A percentile compares a stretch with the other conserved stretches of the same genome.
phyloP scores from a whole-genome alignment of 2,329 filamentous ascomycete species.

The Domatiomyces catenatus region DNA sequence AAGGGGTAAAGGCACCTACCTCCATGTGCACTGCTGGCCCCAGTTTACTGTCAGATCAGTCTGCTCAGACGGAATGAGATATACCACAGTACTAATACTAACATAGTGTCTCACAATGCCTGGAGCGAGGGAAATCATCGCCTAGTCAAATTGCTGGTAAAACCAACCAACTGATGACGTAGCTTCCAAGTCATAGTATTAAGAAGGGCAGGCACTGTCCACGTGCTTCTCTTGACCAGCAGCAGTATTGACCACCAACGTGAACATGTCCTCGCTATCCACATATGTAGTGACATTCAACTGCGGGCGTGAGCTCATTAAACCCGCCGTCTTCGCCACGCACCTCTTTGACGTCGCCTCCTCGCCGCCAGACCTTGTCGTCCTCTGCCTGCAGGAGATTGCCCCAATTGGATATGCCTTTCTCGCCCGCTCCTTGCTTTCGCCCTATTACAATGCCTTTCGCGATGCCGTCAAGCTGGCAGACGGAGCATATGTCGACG shows the following conservation, averaged over 20 bases:
- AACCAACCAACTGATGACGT: too few species aligned
- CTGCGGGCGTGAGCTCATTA: conserved; percentile 57
- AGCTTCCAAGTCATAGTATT: too few species aligned
- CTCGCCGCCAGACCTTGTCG: conserved; percentile 51
- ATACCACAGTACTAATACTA: too few species aligned
- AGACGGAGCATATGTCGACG: conserved; percentile 44
- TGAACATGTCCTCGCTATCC: conserved; percentile 40
- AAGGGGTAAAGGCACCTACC: too few species aligned
- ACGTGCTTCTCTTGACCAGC: neutral
- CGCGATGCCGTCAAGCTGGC: conserved; percentile 57
- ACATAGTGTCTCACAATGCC: too few species aligned
- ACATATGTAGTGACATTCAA: conserved; percentile 81
- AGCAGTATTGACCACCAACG: neutral
- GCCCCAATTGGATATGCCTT: conserved; percentile 73
- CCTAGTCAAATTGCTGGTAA: too few species aligned
- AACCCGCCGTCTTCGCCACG: conserved; percentile 53
- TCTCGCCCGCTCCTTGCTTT: conserved; percentile 65
- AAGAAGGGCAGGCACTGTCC: too few species aligned
- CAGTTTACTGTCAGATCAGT: too few species aligned
- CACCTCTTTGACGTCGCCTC: conserved; percentile 45
- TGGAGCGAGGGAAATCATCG: too few species aligned
- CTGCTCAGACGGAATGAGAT: too few species aligned
- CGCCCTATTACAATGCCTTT: conserved; percentile 59
- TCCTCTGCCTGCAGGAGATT: conserved; percentile 68
- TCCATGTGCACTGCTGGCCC: too few species aligned